Percentiles rank a stretch among this genome's conserved stretches.
Evolutionary conservation across 1,139 yeast genomes (phyloP).

Genomic region (Geotrichum candidum): DNA sequence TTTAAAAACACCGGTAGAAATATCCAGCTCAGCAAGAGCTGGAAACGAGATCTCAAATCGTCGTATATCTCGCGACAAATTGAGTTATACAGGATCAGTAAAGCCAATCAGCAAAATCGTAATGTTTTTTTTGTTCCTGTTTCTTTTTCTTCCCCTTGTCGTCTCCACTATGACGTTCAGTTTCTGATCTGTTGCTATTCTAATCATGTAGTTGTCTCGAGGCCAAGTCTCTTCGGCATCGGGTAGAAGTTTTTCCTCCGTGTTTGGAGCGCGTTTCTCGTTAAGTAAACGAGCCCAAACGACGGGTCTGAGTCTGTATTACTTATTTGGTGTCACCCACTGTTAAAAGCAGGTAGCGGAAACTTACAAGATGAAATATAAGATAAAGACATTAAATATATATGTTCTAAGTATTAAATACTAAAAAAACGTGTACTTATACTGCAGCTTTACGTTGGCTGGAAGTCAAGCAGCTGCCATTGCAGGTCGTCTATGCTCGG

Average conservation of each 20-base stretch:
- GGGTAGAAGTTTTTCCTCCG: background rate
- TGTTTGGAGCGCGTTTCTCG: background rate
- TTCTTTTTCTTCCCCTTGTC: background rate
- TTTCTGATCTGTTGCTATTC: too few relatives aligned
- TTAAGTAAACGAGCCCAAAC: background rate
- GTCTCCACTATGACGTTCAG: background rate
- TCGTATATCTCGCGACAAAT: background rate
- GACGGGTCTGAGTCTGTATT: background rate
- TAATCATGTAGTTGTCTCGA: too few relatives aligned
- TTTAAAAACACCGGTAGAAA: background rate
- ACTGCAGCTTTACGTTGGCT: background rate
- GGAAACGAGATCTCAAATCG: too few relatives aligned
- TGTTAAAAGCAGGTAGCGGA: background rate
- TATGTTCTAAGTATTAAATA: background rate
- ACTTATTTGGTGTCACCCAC: background rate
- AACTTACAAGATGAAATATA: background rate
- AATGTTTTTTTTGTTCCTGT: background rate
- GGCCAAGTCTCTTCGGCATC: too few relatives aligned
- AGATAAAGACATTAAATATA: background rate
- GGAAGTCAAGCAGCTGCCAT: slow-evolving; percentile 6
- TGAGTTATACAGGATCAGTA: background rate
- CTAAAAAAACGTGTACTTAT: background rate
- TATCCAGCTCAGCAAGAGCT: too few relatives aligned
- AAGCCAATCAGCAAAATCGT: background rate
- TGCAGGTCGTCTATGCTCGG: slow-evolving; percentile 1